Evolutionary conservation across 805 yeast species (phyloP).

Genomic region (Allodekkera sacchari): DNA sequence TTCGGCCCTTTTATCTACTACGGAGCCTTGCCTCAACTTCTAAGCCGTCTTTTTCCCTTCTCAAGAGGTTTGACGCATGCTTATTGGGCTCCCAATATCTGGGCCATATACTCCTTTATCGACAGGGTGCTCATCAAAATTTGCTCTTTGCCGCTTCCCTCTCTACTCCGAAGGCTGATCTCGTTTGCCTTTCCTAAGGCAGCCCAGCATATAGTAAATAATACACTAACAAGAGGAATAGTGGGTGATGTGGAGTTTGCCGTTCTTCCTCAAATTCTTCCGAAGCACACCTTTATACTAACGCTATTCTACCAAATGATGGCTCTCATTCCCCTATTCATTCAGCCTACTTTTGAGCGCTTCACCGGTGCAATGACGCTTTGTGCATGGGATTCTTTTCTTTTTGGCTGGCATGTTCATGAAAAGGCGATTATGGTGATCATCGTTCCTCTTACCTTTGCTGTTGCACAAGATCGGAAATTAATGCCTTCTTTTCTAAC

Average conservation of each 20-base stretch:
- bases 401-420: conserved; percentile 99
- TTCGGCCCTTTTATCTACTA: conserved; percentile 71
- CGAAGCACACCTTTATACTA: conserved; percentile 65
- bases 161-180: conserved; percentile 16
- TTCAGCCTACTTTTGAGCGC: conserved; percentile 67
- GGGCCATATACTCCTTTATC: conserved; percentile 86
- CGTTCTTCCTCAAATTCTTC: conserved; percentile 73
- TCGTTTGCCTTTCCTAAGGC: conserved; percentile 11
- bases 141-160: conserved; percentile 29
- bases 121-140: conserved; percentile 64
- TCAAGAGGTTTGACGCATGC: conserved; percentile 95
- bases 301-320: conserved; percentile 80
- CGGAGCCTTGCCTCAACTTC: conserved; percentile 53
- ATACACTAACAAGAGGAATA: conserved; percentile 61
- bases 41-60: conserved; percentile 79
- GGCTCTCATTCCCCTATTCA: conserved; percentile 62
- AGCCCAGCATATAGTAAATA: not conserved
- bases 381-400: conserved; percentile 84
- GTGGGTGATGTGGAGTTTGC: conserved; percentile 86
- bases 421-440: conserved; percentile 92
- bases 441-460: conserved; percentile 78
- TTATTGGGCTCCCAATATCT: conserved; percentile 97
- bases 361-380: conserved; percentile 79
- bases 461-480: conserved; percentile 64
- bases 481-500: conserved; percentile 64